These are phyloP conservation scores for Casuarina equisetifolia DNA, from an alignment of 306 rosid species.

Conservation along the genomic window DNA sequence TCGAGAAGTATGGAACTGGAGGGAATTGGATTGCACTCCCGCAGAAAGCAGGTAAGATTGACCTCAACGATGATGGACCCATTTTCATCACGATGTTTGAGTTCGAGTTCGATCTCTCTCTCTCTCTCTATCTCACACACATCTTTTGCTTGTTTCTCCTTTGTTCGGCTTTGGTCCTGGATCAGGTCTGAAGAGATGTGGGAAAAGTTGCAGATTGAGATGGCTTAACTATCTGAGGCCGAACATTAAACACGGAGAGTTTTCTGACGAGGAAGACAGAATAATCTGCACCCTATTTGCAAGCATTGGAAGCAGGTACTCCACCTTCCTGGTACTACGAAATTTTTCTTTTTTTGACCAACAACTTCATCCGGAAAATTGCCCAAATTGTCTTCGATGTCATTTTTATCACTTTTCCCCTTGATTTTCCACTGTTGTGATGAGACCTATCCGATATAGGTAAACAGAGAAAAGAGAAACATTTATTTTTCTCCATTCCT, in stretches of 20 bases:
- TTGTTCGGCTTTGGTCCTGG: conserved; percentile 7
- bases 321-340: conserved; percentile 9
- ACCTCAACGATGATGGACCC: background rate
- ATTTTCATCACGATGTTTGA: conserved; percentile 4
- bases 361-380: conserved; percentile 12
- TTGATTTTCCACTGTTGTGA: conserved; percentile 12
- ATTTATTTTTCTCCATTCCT: conserved; percentile 12
- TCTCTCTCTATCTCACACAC: background rate
- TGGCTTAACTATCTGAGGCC: conserved; percentile 98
- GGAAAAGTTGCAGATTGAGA: conserved; percentile 93
- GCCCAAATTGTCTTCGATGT: conserved; percentile 16
- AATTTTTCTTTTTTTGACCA: conserved; percentile 21
- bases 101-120: background rate
- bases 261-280: conserved; percentile 93
- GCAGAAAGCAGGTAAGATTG: conserved; percentile 78
- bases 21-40: conserved; percentile 98
- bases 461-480: background rate
- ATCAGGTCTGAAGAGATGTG: conserved; percentile 86
- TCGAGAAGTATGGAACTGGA: conserved; percentile 80
- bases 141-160: background rate
- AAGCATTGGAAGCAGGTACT: conserved; percentile 89
- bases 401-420: background rate
- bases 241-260: conserved; percentile 89
- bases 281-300: conserved; percentile 75
- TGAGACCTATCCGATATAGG: conserved; percentile 31